A percentile compares a stretch with the other conserved stretches of the same genome.
Conservation (phyloP, 1,139 yeast species). For the Zygoascus hellenicus region DNA sequence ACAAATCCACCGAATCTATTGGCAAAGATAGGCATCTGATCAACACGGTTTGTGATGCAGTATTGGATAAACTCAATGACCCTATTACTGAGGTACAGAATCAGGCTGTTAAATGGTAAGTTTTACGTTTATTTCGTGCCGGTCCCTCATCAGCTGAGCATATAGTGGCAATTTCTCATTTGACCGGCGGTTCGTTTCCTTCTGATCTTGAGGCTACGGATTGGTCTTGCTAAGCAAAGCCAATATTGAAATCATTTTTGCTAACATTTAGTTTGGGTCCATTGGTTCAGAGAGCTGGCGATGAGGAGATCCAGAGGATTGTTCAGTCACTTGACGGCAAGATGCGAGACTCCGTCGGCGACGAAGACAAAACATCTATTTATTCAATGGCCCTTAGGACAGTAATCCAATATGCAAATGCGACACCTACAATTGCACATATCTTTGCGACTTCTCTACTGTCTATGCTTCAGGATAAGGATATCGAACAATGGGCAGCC, state of each 20-base stretch:
- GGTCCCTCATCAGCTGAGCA: background rate
- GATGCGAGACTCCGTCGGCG: constrained; percentile 13
- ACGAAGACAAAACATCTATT: constrained; percentile 38
- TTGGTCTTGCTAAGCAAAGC: background rate
- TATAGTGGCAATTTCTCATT: too few relatives aligned
- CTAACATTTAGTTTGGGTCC: constrained; percentile 33
- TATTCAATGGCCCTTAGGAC: constrained; percentile 67
- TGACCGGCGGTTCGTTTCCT: too few relatives aligned
- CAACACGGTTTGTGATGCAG: constrained; percentile 41
- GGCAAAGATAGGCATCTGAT: constrained; percentile 31
- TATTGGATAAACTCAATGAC: constrained; percentile 55
- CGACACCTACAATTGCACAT: constrained; percentile 30
- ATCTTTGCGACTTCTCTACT: constrained; percentile 33
- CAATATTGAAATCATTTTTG: background rate
- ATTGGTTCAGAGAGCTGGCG: constrained; percentile 29
- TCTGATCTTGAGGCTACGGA: too few relatives aligned
- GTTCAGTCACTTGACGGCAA: constrained; percentile 13
- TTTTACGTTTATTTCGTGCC: background rate
- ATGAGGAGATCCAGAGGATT: constrained; percentile 20
- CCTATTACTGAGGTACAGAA: constrained; percentile 71
- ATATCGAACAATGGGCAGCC: constrained; percentile 34
- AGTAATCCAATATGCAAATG: constrained; percentile 42
- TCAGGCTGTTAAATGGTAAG: constrained; percentile 60
- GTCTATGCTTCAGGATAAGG: constrained; percentile 30
- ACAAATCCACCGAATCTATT: constrained; percentile 28